Percentiles rank a stretch among this genome's conserved stretches.
Evolutionary conservation across 768 basidiomycete genomes (phyloP).

Genomic region (Suillus sp.): DNA sequence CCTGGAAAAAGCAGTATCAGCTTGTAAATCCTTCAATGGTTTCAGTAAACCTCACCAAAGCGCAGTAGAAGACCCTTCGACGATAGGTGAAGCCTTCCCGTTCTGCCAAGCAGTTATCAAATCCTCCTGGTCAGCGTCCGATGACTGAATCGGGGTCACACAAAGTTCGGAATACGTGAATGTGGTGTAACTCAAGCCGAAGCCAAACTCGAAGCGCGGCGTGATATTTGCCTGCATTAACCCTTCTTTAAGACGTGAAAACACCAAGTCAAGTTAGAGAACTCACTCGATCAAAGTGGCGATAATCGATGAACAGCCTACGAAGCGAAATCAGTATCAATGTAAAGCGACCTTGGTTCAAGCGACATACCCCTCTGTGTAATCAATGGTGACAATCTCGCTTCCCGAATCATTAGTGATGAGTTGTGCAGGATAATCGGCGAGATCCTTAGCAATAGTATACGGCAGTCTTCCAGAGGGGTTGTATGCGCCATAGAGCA

Average conservation of each 20-base stretch:
- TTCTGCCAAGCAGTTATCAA: slow-evolving; percentile 51
- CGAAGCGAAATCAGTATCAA: slow-evolving; percentile 13
- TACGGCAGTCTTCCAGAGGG: slow-evolving; percentile 72
- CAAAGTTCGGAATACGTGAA: slow-evolving; percentile 42
- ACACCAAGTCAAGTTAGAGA: not conserved
- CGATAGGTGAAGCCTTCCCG: slow-evolving; percentile 51
- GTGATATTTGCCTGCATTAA: slow-evolving; percentile 57
- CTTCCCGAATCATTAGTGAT: slow-evolving; percentile 37
- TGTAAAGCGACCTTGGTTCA: not conserved
- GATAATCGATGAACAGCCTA: slow-evolving; percentile 65
- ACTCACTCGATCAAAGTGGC: slow-evolving; percentile 60
- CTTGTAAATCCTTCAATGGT: not conserved
- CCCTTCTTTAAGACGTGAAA: slow-evolving; percentile 6
- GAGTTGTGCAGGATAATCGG: slow-evolving; percentile 61
- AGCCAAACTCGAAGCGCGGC: slow-evolving; percentile 59
- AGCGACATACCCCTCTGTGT: slow-evolving; percentile 52
- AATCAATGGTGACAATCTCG: slow-evolving; percentile 54
- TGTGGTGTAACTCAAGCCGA: slow-evolving; percentile 44
- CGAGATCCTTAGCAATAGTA: slow-evolving; percentile 63
- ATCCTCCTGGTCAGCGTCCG: slow-evolving; percentile 24
- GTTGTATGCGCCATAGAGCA: slow-evolving; percentile 70
- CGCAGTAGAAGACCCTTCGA: slow-evolving; percentile 56
- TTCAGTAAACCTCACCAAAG: slow-evolving; percentile 45
- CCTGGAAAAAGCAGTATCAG: slow-evolving; percentile 13
- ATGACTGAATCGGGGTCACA: slow-evolving; percentile 41